Percentiles rank a stretch among this genome's conserved stretches.
These are phyloP conservation scores for Carex pumila DNA, from an alignment of 176 grass and related monocot species.

Conservation along the genomic window DNA sequence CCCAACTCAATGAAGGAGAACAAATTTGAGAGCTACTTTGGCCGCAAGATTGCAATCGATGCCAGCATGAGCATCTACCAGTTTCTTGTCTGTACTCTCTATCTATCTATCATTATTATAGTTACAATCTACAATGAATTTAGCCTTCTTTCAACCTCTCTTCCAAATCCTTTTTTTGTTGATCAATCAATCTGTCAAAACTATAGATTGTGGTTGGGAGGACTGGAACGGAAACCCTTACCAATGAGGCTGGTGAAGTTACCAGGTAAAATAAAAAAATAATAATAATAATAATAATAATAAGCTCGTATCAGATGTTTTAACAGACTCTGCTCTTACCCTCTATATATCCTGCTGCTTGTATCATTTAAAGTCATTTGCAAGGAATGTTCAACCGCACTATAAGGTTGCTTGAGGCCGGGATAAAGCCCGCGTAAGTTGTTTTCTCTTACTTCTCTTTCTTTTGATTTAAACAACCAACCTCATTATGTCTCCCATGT, in stretches of 20 bases:
- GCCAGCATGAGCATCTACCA: conserved; percentile 99
- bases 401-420: conserved; percentile 85
- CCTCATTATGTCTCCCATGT: not conserved
- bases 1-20: conserved; percentile 92
- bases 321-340: not conserved
- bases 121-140: not conserved
- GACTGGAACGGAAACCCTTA: conserved; percentile 84
- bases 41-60: conserved; percentile 81
- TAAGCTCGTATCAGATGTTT: not conserved
- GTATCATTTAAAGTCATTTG: conserved; percentile 44
- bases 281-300: not conserved
- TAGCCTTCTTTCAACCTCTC: too few relatives aligned
- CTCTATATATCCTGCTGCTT: not conserved
- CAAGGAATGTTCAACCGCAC: conserved; percentile 98
- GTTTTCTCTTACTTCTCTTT: not conserved
- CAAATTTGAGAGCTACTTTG: conserved; percentile 98
- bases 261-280: conserved; percentile 45
- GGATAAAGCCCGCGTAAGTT: conserved; percentile 92
- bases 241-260: conserved; percentile 89
- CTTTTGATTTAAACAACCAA: not conserved
- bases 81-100: conserved; percentile 52
- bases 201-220: conserved; percentile 89
- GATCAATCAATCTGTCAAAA: not conserved
- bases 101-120: not conserved
- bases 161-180: too few relatives aligned